These are phyloP conservation scores for Bjerkandera adusta DNA, from an alignment of 1,284 basidiomycete genomes.

Conservation along the genomic window DNA sequence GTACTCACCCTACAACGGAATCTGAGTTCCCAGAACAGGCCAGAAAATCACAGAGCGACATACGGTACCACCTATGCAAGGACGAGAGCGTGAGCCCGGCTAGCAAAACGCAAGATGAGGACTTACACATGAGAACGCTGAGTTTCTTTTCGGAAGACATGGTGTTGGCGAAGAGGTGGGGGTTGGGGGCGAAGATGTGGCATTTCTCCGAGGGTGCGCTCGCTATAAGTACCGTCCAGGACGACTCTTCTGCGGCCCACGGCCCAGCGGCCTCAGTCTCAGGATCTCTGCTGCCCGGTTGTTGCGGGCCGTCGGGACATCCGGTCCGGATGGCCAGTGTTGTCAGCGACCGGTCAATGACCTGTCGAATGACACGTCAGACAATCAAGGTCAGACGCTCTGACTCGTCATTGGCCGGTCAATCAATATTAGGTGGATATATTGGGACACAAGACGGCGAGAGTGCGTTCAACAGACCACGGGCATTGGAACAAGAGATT, in stretches of 20 bases:
- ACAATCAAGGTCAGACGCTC: too few species aligned
- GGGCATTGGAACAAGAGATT: too few species aligned
- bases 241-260: slow-evolving; percentile 5
- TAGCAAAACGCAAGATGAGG: neutral
- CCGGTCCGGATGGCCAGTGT: slow-evolving; percentile 5
- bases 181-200: slow-evolving; percentile 3
- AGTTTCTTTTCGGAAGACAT: slow-evolving; percentile 48
- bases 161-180: slow-evolving; percentile 4
- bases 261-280: neutral
- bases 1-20: slow-evolving; percentile 83
- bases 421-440: too few species aligned
- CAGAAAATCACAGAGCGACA: slow-evolving; percentile 20
- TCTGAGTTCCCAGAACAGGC: too few species aligned
- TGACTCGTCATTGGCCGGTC: too few species aligned
- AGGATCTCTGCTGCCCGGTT: too few species aligned
- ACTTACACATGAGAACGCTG: slow-evolving; percentile 73
- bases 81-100: slow-evolving; percentile 1
- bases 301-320: neutral
- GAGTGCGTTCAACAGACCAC: too few species aligned
- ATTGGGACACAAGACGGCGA: too few species aligned
- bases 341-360: too few species aligned
- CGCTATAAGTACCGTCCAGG: slow-evolving; percentile 9
- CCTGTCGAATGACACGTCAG: too few species aligned
- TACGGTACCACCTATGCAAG: slow-evolving; percentile 60
- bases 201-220: slow-evolving; percentile 6